Evolutionary conservation across 148 eudicot species (phyloP).

Genomic region (Spergularia bocconei): DNA sequence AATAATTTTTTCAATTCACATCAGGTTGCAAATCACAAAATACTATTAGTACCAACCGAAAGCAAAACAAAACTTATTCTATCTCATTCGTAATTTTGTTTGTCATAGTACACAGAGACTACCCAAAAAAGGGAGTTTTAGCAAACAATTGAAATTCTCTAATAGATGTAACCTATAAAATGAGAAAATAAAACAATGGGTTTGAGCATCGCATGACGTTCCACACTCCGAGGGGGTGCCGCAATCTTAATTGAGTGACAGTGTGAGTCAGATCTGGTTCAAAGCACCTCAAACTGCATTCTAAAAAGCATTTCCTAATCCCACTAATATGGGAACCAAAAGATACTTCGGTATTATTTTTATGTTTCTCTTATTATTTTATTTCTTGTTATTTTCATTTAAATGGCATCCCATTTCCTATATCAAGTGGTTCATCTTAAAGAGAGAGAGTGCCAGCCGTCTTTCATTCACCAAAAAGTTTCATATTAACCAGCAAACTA

Average conservation of each 20-base stretch:
- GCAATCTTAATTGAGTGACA: background rate
- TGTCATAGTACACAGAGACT: too few relatives aligned
- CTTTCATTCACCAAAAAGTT: background rate
- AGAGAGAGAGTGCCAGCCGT: too few relatives aligned
- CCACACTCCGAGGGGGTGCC: background rate
- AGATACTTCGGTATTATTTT: background rate
- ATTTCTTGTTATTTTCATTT: too few relatives aligned
- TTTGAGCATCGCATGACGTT: background rate
- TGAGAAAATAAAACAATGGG: background rate
- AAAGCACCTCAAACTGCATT: background rate
- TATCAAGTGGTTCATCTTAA: too few relatives aligned
- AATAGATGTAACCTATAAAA: background rate
- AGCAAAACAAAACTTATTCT: background rate
- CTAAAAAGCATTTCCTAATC: background rate
- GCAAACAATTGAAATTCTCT: too few relatives aligned
- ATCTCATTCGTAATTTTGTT: too few relatives aligned
- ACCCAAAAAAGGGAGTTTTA: too few relatives aligned
- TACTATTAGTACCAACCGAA: background rate
- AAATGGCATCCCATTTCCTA: too few relatives aligned
- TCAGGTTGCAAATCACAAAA: background rate
- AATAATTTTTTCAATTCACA: background rate
- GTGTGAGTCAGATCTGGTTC: background rate
- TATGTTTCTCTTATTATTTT: background rate
- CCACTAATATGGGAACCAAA: background rate
- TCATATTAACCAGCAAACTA: background rate